phyloP scores from a whole-genome alignment of 2,329 filamentous ascomycete genomes.

The Penicillium psychrosexuale region DNA sequence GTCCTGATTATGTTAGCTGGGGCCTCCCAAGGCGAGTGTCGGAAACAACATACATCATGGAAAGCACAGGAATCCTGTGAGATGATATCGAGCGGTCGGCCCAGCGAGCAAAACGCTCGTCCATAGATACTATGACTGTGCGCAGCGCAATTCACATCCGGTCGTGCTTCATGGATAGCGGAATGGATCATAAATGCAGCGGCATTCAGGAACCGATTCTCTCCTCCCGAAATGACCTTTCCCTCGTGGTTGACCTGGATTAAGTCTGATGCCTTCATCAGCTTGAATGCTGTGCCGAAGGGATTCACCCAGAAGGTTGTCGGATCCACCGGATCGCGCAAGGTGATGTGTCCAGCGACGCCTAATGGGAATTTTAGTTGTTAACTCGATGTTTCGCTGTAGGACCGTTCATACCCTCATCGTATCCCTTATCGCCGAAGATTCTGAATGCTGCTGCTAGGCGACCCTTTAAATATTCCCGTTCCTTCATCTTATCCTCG shows the following conservation, averaged over 20 bases:
- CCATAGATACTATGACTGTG: constrained; percentile 57
- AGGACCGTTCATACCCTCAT: constrained; percentile 41
- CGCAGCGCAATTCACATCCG: constrained; percentile 54
- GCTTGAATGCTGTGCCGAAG: constrained; percentile 60
- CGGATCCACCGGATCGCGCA: constrained; percentile 60
- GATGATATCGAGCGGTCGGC: constrained; percentile 44
- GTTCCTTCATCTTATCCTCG: constrained; percentile 45
- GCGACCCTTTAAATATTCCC: constrained; percentile 54
- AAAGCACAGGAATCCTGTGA: constrained; percentile 48
- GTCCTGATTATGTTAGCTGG: constrained; percentile 34
- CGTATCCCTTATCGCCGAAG: constrained; percentile 56
- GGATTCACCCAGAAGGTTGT: constrained; percentile 66
- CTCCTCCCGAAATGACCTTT: constrained; percentile 61
- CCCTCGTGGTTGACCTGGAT: constrained; percentile 63
- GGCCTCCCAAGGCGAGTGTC: too few species aligned
- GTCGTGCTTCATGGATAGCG: constrained; percentile 54
- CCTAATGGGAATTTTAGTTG: constrained; percentile 32
- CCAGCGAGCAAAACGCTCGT: constrained; percentile 42
- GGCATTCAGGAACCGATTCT: constrained; percentile 46
- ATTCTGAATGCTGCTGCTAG: constrained; percentile 57
- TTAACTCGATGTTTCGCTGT: neutral
- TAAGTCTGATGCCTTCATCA: constrained; percentile 64
- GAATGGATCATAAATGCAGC: constrained; percentile 53
- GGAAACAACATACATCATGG: constrained; percentile 34
- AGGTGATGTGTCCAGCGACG: constrained; percentile 62